phyloP scores from a whole-genome alignment of 768 basidiomycete genomes.

The Lactarius pseudohatsudake region DNA sequence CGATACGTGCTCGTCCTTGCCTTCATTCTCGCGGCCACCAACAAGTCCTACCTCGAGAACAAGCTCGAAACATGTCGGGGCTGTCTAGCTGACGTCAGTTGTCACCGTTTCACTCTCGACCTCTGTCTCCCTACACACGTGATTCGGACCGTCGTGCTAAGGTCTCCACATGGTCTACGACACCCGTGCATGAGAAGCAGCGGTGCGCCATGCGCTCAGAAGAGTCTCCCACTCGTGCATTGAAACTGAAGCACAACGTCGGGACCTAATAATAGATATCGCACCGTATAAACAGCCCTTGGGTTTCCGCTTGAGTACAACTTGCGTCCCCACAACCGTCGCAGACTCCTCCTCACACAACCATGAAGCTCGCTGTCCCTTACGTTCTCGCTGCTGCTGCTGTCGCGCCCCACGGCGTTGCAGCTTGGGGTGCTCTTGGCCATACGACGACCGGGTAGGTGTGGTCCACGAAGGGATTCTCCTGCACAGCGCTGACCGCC shows the following conservation, averaged over 20 bases:
- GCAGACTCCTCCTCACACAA: background rate
- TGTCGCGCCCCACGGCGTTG: conserved; percentile 4
- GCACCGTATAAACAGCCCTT: background rate
- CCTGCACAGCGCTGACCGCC: background rate
- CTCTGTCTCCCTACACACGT: background rate
- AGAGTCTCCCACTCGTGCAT: background rate
- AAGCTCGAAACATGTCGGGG: background rate
- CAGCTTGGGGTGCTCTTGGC: conserved; percentile 34
- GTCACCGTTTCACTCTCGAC: background rate
- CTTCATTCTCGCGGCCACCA: background rate
- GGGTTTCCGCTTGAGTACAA: background rate
- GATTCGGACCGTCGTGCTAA: background rate
- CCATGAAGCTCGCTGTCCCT: conserved; percentile 17
- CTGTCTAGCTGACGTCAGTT: background rate
- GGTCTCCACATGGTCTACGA: conserved; percentile 7
- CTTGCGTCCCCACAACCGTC: conserved; percentile 1
- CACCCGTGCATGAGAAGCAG: background rate
- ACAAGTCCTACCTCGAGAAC: background rate
- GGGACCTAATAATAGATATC: background rate
- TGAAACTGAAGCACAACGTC: background rate
- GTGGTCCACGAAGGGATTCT: background rate
- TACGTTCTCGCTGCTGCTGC: conserved; percentile 10
- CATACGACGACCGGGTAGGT: conserved; percentile 34
- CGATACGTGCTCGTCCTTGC: background rate
- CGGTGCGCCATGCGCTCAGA: background rate